phyloP scores from a whole-genome alignment of 148 eudicot genomes.

The Selenicereus undatus region DNA sequence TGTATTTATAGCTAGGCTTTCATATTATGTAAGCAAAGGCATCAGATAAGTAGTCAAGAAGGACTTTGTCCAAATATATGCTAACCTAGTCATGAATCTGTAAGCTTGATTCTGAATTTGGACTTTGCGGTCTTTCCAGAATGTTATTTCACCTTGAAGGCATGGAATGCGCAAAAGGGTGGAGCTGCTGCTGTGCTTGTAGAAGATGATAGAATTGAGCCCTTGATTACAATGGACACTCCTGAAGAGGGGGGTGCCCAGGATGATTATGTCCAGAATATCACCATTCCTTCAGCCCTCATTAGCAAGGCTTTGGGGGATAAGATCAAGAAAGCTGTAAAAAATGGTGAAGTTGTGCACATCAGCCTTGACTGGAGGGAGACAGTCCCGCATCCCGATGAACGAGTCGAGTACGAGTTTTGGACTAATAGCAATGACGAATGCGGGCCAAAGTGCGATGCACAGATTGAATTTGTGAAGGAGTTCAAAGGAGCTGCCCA shows the following conservation, averaged over 20 bases:
- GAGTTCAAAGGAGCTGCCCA: slow-evolving; percentile 90
- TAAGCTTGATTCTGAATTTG: slow-evolving; percentile 4
- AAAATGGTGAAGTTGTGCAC: slow-evolving; percentile 55
- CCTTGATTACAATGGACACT: slow-evolving; percentile 91
- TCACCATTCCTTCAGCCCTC: slow-evolving; percentile 84
- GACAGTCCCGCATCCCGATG: slow-evolving; percentile 97
- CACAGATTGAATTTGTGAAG: slow-evolving; percentile 75
- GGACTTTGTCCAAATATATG: neutral
- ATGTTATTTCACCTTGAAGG: slow-evolving; percentile 87
- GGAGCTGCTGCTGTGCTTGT: slow-evolving; percentile 95
- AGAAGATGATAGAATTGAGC: slow-evolving; percentile 65
- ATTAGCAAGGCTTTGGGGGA: slow-evolving; percentile 73
- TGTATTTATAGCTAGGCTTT: neutral
- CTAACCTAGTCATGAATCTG: neutral
- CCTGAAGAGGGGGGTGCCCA: slow-evolving; percentile 65
- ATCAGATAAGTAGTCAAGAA: neutral
- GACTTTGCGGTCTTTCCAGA: slow-evolving; percentile 38
- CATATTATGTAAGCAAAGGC: neutral
- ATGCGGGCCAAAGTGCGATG: slow-evolving; percentile 88
- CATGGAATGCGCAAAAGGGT: slow-evolving; percentile 89
- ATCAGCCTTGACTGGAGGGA: slow-evolving; percentile 92
- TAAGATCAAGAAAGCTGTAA: slow-evolving; percentile 56
- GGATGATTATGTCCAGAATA: slow-evolving; percentile 67
- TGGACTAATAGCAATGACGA: slow-evolving; percentile 98
- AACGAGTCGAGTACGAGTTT: slow-evolving; percentile 87